phyloP scores from a whole-genome alignment of 768 basidiomycete genomes.

The Suillus variegatus region DNA sequence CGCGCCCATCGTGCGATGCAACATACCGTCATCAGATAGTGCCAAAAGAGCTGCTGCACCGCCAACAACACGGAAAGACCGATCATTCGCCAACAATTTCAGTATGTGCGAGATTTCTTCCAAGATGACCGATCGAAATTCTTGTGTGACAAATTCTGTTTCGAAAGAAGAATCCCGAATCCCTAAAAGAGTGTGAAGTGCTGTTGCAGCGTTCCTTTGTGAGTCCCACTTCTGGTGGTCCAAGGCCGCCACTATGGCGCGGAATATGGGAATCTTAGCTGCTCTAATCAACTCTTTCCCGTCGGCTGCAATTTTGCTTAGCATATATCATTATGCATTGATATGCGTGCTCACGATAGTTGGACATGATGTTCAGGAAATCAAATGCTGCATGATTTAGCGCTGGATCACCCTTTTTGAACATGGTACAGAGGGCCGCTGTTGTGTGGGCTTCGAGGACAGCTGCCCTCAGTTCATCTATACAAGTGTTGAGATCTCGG shows the following conservation, averaged over 20 bases:
- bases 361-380: slow-evolving; percentile 9
- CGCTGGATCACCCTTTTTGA: background rate
- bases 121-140: background rate
- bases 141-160: background rate
- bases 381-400: slow-evolving; percentile 2
- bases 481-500: background rate
- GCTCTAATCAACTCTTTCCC: background rate
- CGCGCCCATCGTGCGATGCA: background rate
- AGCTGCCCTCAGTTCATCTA: slow-evolving; percentile 11
- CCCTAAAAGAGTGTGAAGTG: background rate
- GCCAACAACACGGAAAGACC: background rate
- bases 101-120: background rate
- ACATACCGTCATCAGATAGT: background rate
- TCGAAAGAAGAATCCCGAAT: background rate
- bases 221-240: background rate
- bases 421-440: slow-evolving; percentile 1
- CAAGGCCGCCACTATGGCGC: background rate
- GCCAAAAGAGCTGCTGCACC: background rate
- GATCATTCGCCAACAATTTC: slow-evolving; percentile 1
- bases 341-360: slow-evolving; percentile 3
- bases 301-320: background rate
- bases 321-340: background rate
- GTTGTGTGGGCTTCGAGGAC: background rate
- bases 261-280: background rate
- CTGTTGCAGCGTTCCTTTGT: background rate